Percentiles rank a stretch among this genome's conserved stretches.
Conservation (phyloP, 768 basidiomycete species). For the Sporobolomyces pararoseus region DNA sequence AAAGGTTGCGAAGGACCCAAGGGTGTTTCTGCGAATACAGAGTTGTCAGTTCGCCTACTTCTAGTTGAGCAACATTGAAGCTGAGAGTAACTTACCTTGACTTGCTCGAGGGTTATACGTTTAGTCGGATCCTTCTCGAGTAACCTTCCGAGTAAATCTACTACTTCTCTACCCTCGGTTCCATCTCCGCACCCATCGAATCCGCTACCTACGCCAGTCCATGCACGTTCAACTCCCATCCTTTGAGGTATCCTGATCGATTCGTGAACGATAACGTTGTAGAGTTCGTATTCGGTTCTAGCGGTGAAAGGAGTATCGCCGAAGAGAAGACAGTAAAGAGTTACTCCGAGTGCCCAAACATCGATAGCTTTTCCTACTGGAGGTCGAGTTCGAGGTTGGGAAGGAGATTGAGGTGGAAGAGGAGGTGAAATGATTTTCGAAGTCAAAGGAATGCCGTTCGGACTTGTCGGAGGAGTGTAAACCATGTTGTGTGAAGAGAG, state of each 20-base stretch:
- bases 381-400: conserved; percentile 34
- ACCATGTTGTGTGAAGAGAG: conserved; percentile 7
- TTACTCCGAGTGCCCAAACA: conserved; percentile 96
- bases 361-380: conserved; percentile 71
- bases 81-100: conserved; percentile 76
- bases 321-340: conserved; percentile 88
- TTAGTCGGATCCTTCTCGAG: conserved; percentile 68
- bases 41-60: neutral
- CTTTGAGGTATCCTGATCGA: conserved; percentile 65
- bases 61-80: too few relatives aligned
- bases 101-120: conserved; percentile 64
- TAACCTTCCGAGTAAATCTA: conserved; percentile 61
- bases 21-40: conserved; percentile 49
- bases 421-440: conserved; percentile 41
- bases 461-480: conserved; percentile 18
- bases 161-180: conserved; percentile 61
- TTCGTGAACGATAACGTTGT: conserved; percentile 69
- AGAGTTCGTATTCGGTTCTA: conserved; percentile 67
- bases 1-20: conserved; percentile 50
- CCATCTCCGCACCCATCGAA: conserved; percentile 51
- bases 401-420: conserved; percentile 39
- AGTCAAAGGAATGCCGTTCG: conserved; percentile 32
- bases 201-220: conserved; percentile 28
- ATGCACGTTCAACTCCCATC: conserved; percentile 68
- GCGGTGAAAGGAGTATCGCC: conserved; percentile 72